These are phyloP conservation scores for Sclerotinia glacialis DNA, from an alignment of 2,329 filamentous ascomycete genomes.

Conservation along the genomic window DNA sequence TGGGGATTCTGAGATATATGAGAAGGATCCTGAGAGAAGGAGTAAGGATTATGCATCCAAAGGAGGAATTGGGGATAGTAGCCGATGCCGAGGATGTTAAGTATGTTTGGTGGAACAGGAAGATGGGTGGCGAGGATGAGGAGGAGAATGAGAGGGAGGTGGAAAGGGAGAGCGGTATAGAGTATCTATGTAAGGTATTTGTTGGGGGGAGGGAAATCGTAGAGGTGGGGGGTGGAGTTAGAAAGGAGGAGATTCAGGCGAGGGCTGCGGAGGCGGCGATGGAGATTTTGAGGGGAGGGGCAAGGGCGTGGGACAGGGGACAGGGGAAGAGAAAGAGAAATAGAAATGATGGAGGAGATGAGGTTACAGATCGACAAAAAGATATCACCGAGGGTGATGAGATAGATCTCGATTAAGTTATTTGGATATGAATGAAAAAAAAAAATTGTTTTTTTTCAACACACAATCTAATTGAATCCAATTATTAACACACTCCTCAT, in stretches of 20 bases:
- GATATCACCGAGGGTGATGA: neutral
- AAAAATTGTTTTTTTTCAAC: too few relatives aligned
- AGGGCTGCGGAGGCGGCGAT: slow-evolving; percentile 55
- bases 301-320: neutral
- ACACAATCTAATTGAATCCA: too few relatives aligned
- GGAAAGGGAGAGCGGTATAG: too few relatives aligned
- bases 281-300: slow-evolving; percentile 31
- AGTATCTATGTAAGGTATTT: slow-evolving; percentile 48
- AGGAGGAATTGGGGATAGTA: slow-evolving; percentile 64
- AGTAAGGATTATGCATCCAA: slow-evolving; percentile 61
- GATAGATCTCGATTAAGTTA: neutral
- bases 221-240: slow-evolving; percentile 47
- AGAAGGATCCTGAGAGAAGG: slow-evolving; percentile 47
- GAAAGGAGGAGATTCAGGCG: slow-evolving; percentile 52
- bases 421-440: neutral
- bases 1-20: slow-evolving; percentile 61
- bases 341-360: neutral
- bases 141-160: neutral
- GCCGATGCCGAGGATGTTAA: slow-evolving; percentile 52
- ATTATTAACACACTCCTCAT: too few relatives aligned
- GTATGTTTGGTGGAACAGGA: slow-evolving; percentile 47
- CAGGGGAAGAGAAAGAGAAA: neutral
- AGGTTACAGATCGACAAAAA: neutral
- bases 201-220: slow-evolving; percentile 50
- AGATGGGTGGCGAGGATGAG: slow-evolving; percentile 3